Evolutionary conservation across 208 protist species (phyloP), one percentile per base, ranked within the genome.

Genomic region (Leishmania major): DNA sequence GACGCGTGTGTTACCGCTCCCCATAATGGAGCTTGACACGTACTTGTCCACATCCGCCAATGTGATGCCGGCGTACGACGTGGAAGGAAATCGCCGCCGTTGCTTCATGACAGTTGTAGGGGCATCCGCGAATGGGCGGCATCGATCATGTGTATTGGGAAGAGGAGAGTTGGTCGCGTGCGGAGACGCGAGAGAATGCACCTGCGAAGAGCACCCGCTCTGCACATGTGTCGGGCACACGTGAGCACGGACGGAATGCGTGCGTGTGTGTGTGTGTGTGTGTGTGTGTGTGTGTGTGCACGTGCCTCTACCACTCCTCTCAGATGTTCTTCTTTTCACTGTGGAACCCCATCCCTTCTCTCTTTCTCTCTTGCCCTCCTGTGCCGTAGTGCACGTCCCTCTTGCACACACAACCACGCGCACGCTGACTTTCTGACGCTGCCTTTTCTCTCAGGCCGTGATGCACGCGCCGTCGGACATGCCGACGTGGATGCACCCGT

Each of bases 1-100:
- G 43, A 19, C 78, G 25, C 79, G 75, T 5, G 74, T 66, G 59
- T 22, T 87, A 22, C 84, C 80, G 64, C 79, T 89, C 77, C 86
- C 83, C 19, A 79, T 84, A 35, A 40, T 89, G n/a, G 75, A 79
- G 64, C 60, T 85, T 28, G 78, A 84, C 80, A 80, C 80, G 22
- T 83, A 85, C 75, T 72, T 87, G 37, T 80, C 84, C 35, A 81
- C 84, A 3, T 78, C 87, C 8, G 75, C 81, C 11, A 70, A 59
- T 43, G 79, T 84, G 13, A 45, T 79, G 51, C 78, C 84, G n/a
- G 85, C 82, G 43, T 78, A 81, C 59, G 75, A 73, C 51, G 71
- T 51, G 49, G 75, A n/a, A 51, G 69, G 81, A 5, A 66, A 62
- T 43, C 81, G 76, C 15, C 64, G 81, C 0, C 66, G 81, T 57